Base-by-base conservation (phyloP, 1,139 yeast genomes). In the Williopsis jadinii region DNA sequence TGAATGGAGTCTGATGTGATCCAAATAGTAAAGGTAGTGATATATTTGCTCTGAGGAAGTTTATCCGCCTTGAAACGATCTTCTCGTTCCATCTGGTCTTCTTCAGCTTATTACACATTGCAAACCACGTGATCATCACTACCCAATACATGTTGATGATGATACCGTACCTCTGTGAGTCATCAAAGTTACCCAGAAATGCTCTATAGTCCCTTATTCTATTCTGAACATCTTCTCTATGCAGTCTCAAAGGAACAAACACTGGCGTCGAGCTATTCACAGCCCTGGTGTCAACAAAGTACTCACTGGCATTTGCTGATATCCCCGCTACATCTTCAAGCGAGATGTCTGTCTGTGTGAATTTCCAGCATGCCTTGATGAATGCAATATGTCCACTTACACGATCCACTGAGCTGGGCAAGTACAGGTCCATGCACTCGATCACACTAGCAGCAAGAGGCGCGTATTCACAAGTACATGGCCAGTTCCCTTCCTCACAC, bases 121-220 rank as follows among this genome's bases (percentile, higher is more conserved):
- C 53, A 41, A 54, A 50, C 47, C 48, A 42, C 3, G 36, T 11
- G 12, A 52, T 28, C 2, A 34, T 31, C 1, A 24, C 11, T 5
- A 51, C 8, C 53, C 55, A 54, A 36, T 48, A 54, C n/a, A 46
- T 1, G 30, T 52, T 52, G 14, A 54, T 43, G 3, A 42, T 5
- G 9, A 49, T 35, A 1, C 58, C 58, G 30, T 40, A 48, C 12
- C 39, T 11, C 39, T 53, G 57, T 1, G 57, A 41, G 3, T 28
- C 14, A 40, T 54, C 57, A 34, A 48, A 46, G 34, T 54, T 54
- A 2, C 55, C 54, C 34, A 54, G 40, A 31, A 54, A 54, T 9
- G 57, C 55, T n/a, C 42, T 43, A 26, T 52, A 53, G 38, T 54
- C 58, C 37, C 45, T 41, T 3, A 53, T 40, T 32, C 39, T 47